These are phyloP conservation scores for Neocatenulostroma microsporum DNA, from an alignment of 2,329 filamentous ascomycete genomes.

Conservation along the genomic window DNA sequence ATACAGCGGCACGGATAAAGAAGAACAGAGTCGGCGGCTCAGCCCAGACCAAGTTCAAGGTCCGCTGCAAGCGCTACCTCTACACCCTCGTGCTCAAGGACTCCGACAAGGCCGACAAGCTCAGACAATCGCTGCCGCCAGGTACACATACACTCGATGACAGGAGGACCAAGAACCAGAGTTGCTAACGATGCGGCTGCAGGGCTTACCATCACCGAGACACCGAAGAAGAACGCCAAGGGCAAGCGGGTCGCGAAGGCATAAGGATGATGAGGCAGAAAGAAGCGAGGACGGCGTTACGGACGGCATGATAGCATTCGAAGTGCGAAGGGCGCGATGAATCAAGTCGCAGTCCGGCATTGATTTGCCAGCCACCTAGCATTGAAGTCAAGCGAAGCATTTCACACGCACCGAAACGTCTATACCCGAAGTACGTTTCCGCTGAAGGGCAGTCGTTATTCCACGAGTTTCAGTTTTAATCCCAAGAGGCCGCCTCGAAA, in stretches of 20 bases:
- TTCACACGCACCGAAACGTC: no score
- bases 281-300: conserved; percentile 7
- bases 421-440: no score
- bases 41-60: conserved; percentile 99
- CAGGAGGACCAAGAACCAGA: no score
- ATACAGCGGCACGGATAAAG: conserved; percentile 54
- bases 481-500: no score
- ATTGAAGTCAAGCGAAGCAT: no score
- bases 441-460: no score
- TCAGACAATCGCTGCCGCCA: conserved; percentile 97
- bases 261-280: conserved; percentile 8
- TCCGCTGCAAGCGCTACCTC: conserved; percentile 84
- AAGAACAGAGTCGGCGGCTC: conserved; percentile 74
- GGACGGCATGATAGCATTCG: conserved; percentile 5
- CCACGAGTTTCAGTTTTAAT: no score
- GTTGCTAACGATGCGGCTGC: conserved; percentile 11
- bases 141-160: conserved; percentile 53
- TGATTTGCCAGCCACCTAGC: no score
- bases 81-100: conserved; percentile 99
- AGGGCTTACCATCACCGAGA: conserved; percentile 54
- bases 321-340: no score
- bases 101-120: conserved; percentile 98
- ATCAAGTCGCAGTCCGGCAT: no score
- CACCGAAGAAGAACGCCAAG: conserved; percentile 56
- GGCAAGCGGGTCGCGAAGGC: conserved; percentile 40